A percentile compares a stretch with the other conserved stretches of the same genome.
phyloP scores from a whole-genome alignment of 1,139 yeast species.

The Lizanozyma gosingica region DNA sequence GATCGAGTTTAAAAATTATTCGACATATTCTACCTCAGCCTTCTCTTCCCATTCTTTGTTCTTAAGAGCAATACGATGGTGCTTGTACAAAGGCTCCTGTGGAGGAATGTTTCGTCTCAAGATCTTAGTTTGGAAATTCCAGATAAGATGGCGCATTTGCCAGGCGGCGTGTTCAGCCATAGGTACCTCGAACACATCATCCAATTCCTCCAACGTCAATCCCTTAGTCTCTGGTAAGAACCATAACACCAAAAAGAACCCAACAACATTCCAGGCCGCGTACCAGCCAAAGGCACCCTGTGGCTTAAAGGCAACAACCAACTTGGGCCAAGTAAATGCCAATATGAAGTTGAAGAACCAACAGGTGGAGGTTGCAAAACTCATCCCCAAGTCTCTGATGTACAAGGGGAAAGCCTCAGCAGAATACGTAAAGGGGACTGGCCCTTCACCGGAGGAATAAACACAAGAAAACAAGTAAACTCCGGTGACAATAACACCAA shows the following conservation, averaged over 20 bases:
- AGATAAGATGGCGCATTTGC: conserved; percentile 38
- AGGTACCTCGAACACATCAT: conserved; percentile 59
- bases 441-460: conserved; percentile 84
- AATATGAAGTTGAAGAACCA: conserved; percentile 82
- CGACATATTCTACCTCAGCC: conserved; percentile 40
- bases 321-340: conserved; percentile 77
- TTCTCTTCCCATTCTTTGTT: conserved; percentile 55
- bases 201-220: conserved; percentile 62
- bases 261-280: conserved; percentile 79
- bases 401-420: conserved; percentile 85
- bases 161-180: conserved; percentile 44
- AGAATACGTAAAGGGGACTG: conserved; percentile 83
- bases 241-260: conserved; percentile 60
- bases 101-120: conserved; percentile 36
- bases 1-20: conserved; percentile 17
- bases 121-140: conserved; percentile 34
- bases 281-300: conserved; percentile 88
- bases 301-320: conserved; percentile 55
- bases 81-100: conserved; percentile 46
- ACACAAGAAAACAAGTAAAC: conserved; percentile 66
- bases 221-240: conserved; percentile 65
- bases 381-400: conserved; percentile 80
- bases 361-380: conserved; percentile 74
- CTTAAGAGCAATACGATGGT: conserved; percentile 52
- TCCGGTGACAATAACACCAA: conserved; percentile 62